Base-by-base conservation (phyloP, 345 rosid genomes). In the Camelina laxa region DNA sequence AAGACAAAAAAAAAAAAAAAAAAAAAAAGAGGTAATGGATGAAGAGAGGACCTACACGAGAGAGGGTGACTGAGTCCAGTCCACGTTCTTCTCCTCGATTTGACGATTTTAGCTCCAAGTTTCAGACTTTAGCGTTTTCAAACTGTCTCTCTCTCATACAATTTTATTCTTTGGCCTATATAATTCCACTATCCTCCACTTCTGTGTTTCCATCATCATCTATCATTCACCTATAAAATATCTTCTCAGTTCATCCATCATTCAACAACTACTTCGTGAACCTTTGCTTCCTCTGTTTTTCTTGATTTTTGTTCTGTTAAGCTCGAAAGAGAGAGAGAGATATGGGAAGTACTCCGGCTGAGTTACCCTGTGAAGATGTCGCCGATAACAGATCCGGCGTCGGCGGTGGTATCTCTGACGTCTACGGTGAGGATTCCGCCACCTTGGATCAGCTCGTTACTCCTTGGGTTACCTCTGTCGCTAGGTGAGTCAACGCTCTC, bases 401-500 rank as follows among this genome's bases (percentile, higher is more conserved):
- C 7, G 86, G 78, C 12, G 89, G 88, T 24, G 93, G 91, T n/a
- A 85, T 79, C 16, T 86, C 84, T 79, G 93, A 90, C 45, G 85
- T 85, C 35, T 88, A 84, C 57, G 97, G 97, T 79, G 96, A 89
- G 80, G 96, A 92, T 83, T 27, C 61, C 65, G 92, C 98, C 85
- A 83, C 90, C 8, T 84, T 85, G 91, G 97, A 92, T 68, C 99
- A 92, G 84, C 87, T 86, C 54, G 68, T 89, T 58, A 95, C 99
- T 10, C 99, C 99, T 24, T 92, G 97, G 99, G 82, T 96, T 60
- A 69, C 82, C 79, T 88, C 94, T 17, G 88, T 90, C 76, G 94
- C 98, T 73, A 90, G 98, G 99, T 95, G 44, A 85, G 21, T 63
- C 80, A 47, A 69, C 50, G 24, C 35, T 19, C 35, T 19, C 8